Evolutionary conservation across 176 grass and related monocot species (phyloP), one percentile per base, ranked within the genome.

Genomic region (Eragrostis nindensis): DNA sequence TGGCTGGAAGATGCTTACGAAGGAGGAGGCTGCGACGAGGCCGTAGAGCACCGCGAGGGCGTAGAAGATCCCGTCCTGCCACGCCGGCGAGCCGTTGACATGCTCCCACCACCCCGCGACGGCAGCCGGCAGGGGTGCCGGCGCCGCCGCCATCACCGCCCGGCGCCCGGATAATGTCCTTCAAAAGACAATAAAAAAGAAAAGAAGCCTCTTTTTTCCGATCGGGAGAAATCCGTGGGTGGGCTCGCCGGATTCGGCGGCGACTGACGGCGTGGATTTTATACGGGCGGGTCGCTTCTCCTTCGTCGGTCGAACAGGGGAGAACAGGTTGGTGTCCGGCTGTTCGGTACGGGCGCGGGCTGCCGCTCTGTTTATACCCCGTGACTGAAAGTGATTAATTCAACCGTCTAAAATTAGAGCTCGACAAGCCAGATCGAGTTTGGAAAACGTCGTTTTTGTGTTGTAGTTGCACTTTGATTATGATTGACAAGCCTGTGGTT

Each of bases 11-110:
- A 60, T 60, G 63, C 84, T 86, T 86, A 98, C 92, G 64, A 95
- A 87, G 84, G 95, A 94, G 73, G 80, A 70, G 22, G 79, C 62
- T 54, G 88, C 90, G 41, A 98, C 19, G 79, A 89, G 59, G 54
- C 89, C 88, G 70, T 98, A 98, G 66, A 94, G 85, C 43, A 27
- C 88, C 66, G 87, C 83, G 62, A 98, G 88, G 66, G 86, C 13
- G 73, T 56, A 84, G 84, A 89, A 98, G 88, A 95, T 83, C 47
- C 80, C 83, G 47, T 91, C 91, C 73, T 95, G 92, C 84, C 86
- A 86, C 66, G 66, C 76, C 63, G 73, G 71, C 66, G 90, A 98
- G 62, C 79, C 85, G 70, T 98, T 87, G 69, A 98, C 59, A 32
- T 59, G 50, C 50, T 92, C 78, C 95, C 92, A 93, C 95, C 92